Evolutionary conservation across 78 protist genomes (phyloP), one percentile per base, ranked within the genome.

Genomic region (Dictyostelium intermedium): DNA sequence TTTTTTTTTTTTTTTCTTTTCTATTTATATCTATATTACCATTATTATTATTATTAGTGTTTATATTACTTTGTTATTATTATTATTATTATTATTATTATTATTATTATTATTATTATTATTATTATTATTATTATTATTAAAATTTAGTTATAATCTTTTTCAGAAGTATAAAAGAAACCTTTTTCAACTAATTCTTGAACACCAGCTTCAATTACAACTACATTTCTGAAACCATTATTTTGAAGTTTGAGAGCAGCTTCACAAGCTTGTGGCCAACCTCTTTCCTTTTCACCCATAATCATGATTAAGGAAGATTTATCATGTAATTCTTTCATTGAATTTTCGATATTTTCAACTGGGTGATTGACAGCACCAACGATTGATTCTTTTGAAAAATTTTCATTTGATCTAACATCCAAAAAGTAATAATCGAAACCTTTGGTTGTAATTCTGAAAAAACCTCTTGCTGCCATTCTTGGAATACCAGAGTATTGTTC

Each of bases 341-440:
- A 39, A 25, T 86, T 60, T 34, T 78, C 85, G 43, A 89, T 27
- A 4, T 69, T 41, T 34, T 80, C 77, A n/a, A 74, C 23, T 78
- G 94, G 94, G 34, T 81, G 87, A 35, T 80, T 89, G 61, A 80
- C 87, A n/a, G 87, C n/a, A 35, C 94, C 94, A 7, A 69, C 43
- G n/a, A 89, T 30, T n/a, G 85, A 43, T 50, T 63, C 80, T 14
- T 45, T 25, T 20, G 69, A 9, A 73, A 80, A 89, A 11, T 35
- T n/a, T 4, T 34, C 87, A 1, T 16, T 53, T 18, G 50, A 61
- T 79, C 94, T 83, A 8, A 89, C 77, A 69, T 89, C 94, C 18
- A 89, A 11, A 9, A 89, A 70, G 74, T 89, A 89, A 56, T 41
- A 89, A 47, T 89, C 87, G 53, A 89, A 89, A 11, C 94, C 94